These are phyloP conservation scores for Sophora flavescens DNA, from an alignment of 306 rosid genomes.

Conservation along the genomic window DNA sequence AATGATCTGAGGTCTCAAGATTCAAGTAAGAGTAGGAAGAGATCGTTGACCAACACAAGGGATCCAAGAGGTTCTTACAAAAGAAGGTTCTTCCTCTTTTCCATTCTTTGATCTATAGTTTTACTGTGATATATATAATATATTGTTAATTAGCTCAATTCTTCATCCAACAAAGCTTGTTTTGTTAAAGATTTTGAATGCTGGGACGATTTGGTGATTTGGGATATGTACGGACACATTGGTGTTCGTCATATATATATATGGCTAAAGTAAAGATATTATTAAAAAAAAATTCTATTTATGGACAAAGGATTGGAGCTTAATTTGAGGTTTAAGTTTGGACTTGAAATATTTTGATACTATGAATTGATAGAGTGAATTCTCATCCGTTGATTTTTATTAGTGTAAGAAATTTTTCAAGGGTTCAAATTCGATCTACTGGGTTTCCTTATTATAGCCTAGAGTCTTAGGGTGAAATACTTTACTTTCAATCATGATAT, in stretches of 20 bases:
- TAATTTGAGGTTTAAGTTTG: constrained; percentile 1
- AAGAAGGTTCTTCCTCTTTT: constrained; percentile 63
- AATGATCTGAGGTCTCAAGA: constrained; percentile 58
- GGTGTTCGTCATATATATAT: background rate
- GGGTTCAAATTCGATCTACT: background rate
- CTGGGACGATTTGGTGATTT: constrained; percentile 13
- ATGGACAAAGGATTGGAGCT: background rate
- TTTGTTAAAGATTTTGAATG: background rate
- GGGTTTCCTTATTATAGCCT: background rate
- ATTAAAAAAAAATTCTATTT: background rate
- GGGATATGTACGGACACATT: constrained; percentile 51
- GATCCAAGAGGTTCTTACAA: constrained; percentile 77
- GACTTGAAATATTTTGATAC: background rate
- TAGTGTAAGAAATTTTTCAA: constrained; percentile 9
- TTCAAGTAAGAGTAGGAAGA: constrained; percentile 58
- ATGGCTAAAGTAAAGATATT: background rate
- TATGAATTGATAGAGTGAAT: background rate
- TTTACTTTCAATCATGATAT: background rate
- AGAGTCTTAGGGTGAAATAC: background rate
- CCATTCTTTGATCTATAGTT: constrained; percentile 26
- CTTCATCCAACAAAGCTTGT: background rate
- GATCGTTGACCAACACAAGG: constrained; percentile 39
- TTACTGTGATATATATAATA: background rate
- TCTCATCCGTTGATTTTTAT: background rate
- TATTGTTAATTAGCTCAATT: background rate